Evolutionary conservation across 495 filamentous ascomycete genomes (phyloP), one percentile per base, ranked within the genome.

Genomic region (Penicillium antarcticum): DNA sequence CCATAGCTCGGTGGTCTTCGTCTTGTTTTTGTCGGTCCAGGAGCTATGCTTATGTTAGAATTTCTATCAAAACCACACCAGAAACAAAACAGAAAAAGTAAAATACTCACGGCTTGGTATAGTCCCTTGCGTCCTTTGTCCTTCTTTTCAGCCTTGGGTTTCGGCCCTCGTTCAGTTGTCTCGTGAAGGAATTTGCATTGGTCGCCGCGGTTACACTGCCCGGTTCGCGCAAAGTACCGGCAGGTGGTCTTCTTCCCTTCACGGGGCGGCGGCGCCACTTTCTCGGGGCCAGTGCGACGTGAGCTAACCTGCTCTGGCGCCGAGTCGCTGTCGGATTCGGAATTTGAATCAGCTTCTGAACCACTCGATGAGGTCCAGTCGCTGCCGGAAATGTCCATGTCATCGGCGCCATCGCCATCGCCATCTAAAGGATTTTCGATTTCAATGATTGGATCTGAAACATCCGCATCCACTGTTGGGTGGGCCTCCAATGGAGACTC

Each of bases 161-260:
- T 76, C 33, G 51, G 31, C 12, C 45, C 60, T 39, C 66, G 58
- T 36, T 73, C 65, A 2, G 68, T 42, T 26, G 47, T 50, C 23
- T 75, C 76, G 32, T 81, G 78, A 5, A 62, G 63, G 45, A 75
- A 80, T 40, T 66, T 72, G 52, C 78, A 81, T 26, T 64, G 56
- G 37, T 71, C 61, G 5, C 78, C 78, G 29, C 66, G 70, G 26
- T 57, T 58, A 58, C 78, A 81, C 19, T 63, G 69, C 2, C 78
- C 76, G 9, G 45, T 73, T 13, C 68, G 63, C n/a, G 69, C 67
- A 56, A 78, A 81, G 35, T 76, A 60, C 2, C 68, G 73, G 51
- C 78, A 81, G 4, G 65, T 24, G 21, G 52, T 53, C 51, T 66
- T 69, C 46, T 72, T 73, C 16, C 50, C 54, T 38, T 72, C 71